phyloP scores from a whole-genome alignment of 768 basidiomycete genomes.

The Myochromella boudieri region DNA sequence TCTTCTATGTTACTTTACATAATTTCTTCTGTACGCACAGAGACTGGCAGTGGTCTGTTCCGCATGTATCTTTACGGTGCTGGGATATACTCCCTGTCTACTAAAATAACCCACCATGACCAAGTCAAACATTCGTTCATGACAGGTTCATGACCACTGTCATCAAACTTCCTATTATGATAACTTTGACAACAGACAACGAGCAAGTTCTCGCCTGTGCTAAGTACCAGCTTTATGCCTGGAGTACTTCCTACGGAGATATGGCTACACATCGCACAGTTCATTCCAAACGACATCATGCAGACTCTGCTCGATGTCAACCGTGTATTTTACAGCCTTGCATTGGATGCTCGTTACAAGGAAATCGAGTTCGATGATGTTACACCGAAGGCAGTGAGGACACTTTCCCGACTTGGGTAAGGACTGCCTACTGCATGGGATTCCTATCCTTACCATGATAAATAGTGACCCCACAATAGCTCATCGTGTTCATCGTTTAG shows the following conservation, averaged over 20 bases:
- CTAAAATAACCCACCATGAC: too few relatives aligned
- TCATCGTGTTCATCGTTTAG: conserved; percentile 16
- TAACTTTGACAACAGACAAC: too few relatives aligned
- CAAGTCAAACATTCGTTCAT: too few relatives aligned
- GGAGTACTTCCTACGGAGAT: conserved; percentile 31
- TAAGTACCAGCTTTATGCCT: conserved; percentile 15
- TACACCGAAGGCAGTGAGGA: conserved; percentile 14
- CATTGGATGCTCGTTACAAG: conserved; percentile 28
- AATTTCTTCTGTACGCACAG: too few relatives aligned
- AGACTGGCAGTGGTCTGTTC: too few relatives aligned
- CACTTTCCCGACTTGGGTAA: conserved; percentile 22
- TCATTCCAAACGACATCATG: conserved; percentile 27
- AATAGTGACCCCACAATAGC: conserved; percentile 23
- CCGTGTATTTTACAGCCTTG: conserved; percentile 30
- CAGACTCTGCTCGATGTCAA: conserved; percentile 27
- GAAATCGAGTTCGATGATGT: conserved; percentile 24
- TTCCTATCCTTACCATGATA: neutral
- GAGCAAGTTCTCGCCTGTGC: too few relatives aligned
- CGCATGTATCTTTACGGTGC: too few relatives aligned
- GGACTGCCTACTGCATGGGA: conserved; percentile 1
- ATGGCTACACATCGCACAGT: conserved; percentile 29
- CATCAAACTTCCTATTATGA: too few relatives aligned
- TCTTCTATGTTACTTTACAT: too few relatives aligned
- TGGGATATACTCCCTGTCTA: too few relatives aligned
- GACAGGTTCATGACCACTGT: too few relatives aligned